phyloP scores from a whole-genome alignment of 371 early-diverging fungal genomes.

The Mucor mucedo region DNA sequence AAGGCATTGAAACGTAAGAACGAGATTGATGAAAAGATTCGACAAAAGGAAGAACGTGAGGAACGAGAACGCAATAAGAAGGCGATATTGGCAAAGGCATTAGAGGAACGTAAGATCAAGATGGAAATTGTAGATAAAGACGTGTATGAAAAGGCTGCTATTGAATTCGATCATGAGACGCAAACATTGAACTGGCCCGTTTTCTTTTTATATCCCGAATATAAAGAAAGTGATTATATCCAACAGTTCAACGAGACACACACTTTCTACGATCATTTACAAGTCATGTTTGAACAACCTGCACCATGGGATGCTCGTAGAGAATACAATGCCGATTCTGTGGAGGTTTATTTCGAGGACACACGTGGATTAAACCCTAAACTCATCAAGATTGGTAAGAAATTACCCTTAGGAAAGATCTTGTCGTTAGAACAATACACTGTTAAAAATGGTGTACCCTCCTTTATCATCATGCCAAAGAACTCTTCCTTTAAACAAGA shows the following conservation, averaged over 20 bases:
- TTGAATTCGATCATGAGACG: constrained; percentile 66
- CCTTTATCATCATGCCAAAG: constrained; percentile 72
- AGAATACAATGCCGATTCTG: constrained; percentile 68
- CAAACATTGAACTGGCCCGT: constrained; percentile 85
- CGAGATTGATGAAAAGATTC: constrained; percentile 42
- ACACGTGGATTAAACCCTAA: constrained; percentile 56
- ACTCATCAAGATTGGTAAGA: constrained; percentile 75
- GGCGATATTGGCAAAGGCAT: constrained; percentile 46
- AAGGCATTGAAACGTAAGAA: constrained; percentile 54
- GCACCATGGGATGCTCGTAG: constrained; percentile 83
- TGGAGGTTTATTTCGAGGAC: constrained; percentile 85
- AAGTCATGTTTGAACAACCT: constrained; percentile 81
- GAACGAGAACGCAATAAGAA: constrained; percentile 55
- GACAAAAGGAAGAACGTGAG: constrained; percentile 53
- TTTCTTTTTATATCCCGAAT: constrained; percentile 94
- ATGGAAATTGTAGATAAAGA: constrained; percentile 52
- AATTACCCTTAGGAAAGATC: constrained; percentile 53
- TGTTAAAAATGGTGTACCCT: constrained; percentile 71
- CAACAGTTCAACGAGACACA: constrained; percentile 82
- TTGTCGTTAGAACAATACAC: constrained; percentile 65
- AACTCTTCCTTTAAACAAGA: constrained; percentile 62
- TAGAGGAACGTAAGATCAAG: constrained; percentile 61
- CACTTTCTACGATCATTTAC: constrained; percentile 85
- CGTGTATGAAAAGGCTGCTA: constrained; percentile 55
- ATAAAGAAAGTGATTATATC: constrained; percentile 90